Percentiles rank a stretch among this genome's conserved stretches.
Conservation (phyloP, 345 rosid genomes). For the Firmiana major region DNA sequence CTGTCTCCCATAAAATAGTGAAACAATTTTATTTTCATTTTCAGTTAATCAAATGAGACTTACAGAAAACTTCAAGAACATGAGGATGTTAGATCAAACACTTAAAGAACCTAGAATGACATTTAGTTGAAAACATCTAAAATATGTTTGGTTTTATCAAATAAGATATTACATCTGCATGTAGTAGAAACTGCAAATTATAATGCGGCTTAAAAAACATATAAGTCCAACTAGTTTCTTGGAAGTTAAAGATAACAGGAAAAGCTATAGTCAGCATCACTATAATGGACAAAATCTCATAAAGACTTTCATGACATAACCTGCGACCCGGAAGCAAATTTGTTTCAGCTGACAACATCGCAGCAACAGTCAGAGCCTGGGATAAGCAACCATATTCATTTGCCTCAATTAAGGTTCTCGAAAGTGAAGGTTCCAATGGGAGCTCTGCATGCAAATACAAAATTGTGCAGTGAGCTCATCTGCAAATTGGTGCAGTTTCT, state of each 20-base stretch:
- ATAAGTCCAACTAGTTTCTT: not conserved
- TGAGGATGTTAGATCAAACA: not conserved
- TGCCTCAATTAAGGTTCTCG: slow-evolving; percentile 91
- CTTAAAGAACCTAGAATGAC: not conserved
- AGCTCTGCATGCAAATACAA: slow-evolving; percentile 56
- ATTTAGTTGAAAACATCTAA: slow-evolving; percentile 1
- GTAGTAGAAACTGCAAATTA: not conserved
- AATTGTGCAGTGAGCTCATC: slow-evolving; percentile 13
- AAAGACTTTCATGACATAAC: slow-evolving; percentile 33
- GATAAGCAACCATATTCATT: slow-evolving; percentile 77
- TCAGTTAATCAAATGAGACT: not conserved
- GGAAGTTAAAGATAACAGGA: not conserved
- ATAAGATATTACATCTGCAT: not conserved
- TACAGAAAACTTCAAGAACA: not conserved
- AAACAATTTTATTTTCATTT: not conserved
- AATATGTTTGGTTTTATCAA: not conserved
- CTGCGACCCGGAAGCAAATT: slow-evolving; percentile 71
- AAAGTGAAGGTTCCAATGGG: slow-evolving; percentile 94
- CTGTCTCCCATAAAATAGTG: not conserved
- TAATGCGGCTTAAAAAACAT: not conserved
- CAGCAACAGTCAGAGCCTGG: slow-evolving; percentile 90
- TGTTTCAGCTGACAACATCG: slow-evolving; percentile 95
- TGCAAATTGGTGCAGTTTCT: not conserved
- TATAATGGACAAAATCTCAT: not conserved
- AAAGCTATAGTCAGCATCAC: not conserved